Base-by-base conservation (phyloP, 2,329 filamentous ascomycete genomes). In the Xylaria polymorpha region DNA sequence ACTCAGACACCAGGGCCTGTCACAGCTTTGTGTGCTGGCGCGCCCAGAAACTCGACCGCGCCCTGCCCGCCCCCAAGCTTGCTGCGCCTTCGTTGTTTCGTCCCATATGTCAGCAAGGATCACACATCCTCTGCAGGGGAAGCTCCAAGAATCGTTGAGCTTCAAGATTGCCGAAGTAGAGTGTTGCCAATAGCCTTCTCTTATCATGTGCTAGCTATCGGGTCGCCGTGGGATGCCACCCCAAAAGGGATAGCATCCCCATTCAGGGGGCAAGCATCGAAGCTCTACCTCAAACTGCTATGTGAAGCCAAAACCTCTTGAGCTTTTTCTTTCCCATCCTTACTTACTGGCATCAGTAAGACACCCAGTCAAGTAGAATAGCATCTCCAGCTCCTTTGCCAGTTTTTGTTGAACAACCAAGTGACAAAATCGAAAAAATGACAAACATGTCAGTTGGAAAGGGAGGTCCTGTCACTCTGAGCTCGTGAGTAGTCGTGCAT, bases 401-500 rank as follows among this genome's bases (percentile, higher is more conserved):
- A 32, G 39, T 7, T 48, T 22, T 61, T 22, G 20, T 60, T 61
- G 22, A 68, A 46, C 58, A 51, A 14, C 25, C 29, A 48, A 68
- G 35, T 57, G 56, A 62, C 15, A 50, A 46, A 14, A 50, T 62
- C 29, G 59, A 50, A 66, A 72, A 67, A 32, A 75, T 75, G 74
- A 20, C 56, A 39, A 73, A 62, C 63, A 65, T 60, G 64, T 67
- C 66, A 14, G 59, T 61, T 60, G 70, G 71, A 25, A 73, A 68
- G 64, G 64, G 70, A 67, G 57, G 65, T 48, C 67, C 71, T 14
- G 39, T 61, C 48, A 53, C 71, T 35, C 51, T 69, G 8, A 74
- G 67, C 64, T 69, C 68, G 75, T 77, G 35, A 74, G 74, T 75
- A 3, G 58, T 43, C 14, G 14, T 15, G 29, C 51, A 68, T 32